phyloP scores from a whole-genome alignment of 495 filamentous ascomycete genomes.

The Aspergillus indologenus region DNA sequence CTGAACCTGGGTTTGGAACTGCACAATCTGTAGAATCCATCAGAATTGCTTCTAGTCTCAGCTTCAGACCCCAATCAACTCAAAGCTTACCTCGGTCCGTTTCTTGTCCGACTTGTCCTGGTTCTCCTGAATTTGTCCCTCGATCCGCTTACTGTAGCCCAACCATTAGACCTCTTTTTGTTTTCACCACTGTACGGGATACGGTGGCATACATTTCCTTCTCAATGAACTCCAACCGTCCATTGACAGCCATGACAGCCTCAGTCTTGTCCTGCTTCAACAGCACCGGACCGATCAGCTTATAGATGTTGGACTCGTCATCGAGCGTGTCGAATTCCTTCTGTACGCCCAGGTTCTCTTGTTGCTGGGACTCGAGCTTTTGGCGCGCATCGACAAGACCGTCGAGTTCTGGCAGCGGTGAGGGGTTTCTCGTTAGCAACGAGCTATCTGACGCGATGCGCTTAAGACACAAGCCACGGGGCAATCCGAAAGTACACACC shows the following conservation, averaged over 20 bases:
- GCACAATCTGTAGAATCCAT: slow-evolving; percentile 36
- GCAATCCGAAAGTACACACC: slow-evolving; percentile 44
- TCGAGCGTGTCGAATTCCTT: slow-evolving; percentile 82
- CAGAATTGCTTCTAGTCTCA: slow-evolving; percentile 7
- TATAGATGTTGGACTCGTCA: slow-evolving; percentile 86
- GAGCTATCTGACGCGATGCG: not conserved
- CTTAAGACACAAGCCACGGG: not conserved
- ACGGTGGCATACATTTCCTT: slow-evolving; percentile 75
- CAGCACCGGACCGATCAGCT: slow-evolving; percentile 87
- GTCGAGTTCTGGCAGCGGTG: slow-evolving; percentile 64
- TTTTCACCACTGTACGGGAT: not conserved
- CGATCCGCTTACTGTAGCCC: slow-evolving; percentile 67
- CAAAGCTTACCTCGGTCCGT: slow-evolving; percentile 59
- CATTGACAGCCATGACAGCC: slow-evolving; percentile 83
- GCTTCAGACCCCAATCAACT: not conserved
- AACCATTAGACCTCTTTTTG: slow-evolving; percentile 5
- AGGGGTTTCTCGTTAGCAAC: not conserved
- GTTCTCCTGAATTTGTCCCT: slow-evolving; percentile 72
- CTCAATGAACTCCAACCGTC: slow-evolving; percentile 85
- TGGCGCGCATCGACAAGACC: slow-evolving; percentile 75
- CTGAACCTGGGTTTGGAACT: slow-evolving; percentile 43
- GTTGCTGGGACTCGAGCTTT: slow-evolving; percentile 87
- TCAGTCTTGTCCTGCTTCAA: slow-evolving; percentile 91
- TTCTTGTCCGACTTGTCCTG: slow-evolving; percentile 80
- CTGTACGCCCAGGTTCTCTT: slow-evolving; percentile 87